phyloP scores from a whole-genome alignment of 2,329 filamentous ascomycete genomes.

The Paraconiothyrium brasiliense region DNA sequence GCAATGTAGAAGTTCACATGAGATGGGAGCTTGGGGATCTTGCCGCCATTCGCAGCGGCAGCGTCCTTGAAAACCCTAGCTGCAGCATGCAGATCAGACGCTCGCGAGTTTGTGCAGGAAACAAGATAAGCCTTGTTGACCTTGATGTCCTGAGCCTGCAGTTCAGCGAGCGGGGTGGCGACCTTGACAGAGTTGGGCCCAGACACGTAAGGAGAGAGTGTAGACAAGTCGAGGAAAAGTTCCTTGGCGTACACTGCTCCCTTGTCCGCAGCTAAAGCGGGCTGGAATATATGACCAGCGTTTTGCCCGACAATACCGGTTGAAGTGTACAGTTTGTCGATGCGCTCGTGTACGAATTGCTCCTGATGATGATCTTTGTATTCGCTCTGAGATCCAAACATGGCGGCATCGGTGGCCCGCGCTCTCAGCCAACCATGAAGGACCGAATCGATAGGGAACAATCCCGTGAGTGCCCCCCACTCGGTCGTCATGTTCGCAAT shows the following conservation, averaged over 20 bases:
- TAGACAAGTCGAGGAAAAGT: constrained; percentile 82
- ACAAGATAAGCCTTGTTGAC: constrained; percentile 88
- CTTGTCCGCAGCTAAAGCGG: constrained; percentile 74
- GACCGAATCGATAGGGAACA: constrained; percentile 82
- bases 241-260: constrained; percentile 85
- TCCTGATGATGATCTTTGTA: constrained; percentile 60
- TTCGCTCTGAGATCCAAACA: constrained; percentile 59
- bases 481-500: constrained; percentile 86
- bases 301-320: constrained; percentile 49
- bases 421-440: constrained; percentile 77
- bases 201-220: constrained; percentile 82
- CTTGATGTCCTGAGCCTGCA: constrained; percentile 77
- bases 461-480: constrained; percentile 76
- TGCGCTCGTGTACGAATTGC: constrained; percentile 75
- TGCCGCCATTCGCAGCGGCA: constrained; percentile 66
- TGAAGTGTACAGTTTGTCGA: constrained; percentile 73
- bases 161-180: constrained; percentile 76
- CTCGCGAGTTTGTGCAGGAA: constrained; percentile 86
- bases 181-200: constrained; percentile 94
- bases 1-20: constrained; percentile 90
- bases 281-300: constrained; percentile 55
- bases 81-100: constrained; percentile 82
- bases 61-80: constrained; percentile 87
- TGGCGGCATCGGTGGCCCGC: constrained; percentile 77
- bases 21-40: constrained; percentile 73